Conservation (phyloP, 2,329 filamentous ascomycete species). For the Trichoderma asperellum region DNA sequence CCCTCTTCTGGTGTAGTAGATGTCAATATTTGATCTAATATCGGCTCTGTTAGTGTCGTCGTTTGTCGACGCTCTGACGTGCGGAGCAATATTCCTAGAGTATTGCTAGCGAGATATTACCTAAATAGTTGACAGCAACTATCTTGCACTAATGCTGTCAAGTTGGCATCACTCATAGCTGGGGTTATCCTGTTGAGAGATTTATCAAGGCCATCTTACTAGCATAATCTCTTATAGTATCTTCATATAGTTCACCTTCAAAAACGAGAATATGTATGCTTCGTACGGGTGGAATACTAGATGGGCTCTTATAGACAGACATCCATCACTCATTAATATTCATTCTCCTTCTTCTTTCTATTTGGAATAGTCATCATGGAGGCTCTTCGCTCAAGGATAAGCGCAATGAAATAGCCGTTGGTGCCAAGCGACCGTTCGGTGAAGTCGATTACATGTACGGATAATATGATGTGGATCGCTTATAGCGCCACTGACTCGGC, state of each 20-base stretch:
- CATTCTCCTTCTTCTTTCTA: neutral
- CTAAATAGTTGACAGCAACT: neutral
- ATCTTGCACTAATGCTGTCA: neutral
- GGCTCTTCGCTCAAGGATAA: neutral
- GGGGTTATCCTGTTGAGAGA: neutral
- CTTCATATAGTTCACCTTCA: neutral
- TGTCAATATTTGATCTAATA: neutral
- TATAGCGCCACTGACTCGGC: conserved; percentile 24
- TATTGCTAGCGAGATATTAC: neutral
- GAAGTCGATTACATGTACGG: conserved; percentile 5
- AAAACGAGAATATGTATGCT: neutral
- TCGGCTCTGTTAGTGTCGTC: neutral
- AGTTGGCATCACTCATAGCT: neutral
- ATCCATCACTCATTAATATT: neutral
- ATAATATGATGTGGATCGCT: conserved; percentile 14
- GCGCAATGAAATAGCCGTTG: neutral
- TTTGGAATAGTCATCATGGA: neutral
- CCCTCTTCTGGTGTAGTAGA: neutral
- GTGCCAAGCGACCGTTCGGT: neutral
- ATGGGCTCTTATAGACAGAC: neutral
- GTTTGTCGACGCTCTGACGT: neutral
- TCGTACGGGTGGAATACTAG: neutral
- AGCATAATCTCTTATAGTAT: neutral
- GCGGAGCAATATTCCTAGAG: neutral
- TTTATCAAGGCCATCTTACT: neutral